A percentile compares a stretch with the other conserved stretches of the same genome.
Evolutionary conservation across 2,329 filamentous ascomycete genomes (phyloP).

Genomic region (Talaromyces sp.): DNA sequence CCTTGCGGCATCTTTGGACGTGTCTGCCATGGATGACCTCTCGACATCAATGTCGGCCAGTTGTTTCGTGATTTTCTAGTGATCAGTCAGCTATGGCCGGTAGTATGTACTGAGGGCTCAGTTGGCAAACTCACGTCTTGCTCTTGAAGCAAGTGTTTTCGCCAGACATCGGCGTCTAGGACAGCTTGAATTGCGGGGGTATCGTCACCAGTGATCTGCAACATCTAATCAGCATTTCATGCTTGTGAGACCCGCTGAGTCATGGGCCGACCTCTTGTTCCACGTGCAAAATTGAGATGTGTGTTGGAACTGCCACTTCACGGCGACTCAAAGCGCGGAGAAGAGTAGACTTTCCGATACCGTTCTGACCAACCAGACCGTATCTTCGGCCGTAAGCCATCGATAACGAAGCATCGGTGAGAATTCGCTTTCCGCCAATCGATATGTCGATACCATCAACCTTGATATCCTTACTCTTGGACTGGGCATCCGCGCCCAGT

Average conservation of each 20-base stretch:
- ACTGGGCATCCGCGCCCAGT: conserved; percentile 63
- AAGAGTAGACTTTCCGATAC: conserved; percentile 96
- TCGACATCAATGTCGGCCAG: conserved; percentile 74
- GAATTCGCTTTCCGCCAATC: conserved; percentile 81
- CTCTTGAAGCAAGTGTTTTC: conserved; percentile 87
- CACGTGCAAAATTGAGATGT: conserved; percentile 98
- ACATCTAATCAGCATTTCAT: conserved; percentile 22
- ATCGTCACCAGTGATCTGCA: conserved; percentile 85
- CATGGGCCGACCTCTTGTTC: conserved; percentile 77
- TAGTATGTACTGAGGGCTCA: neutral
- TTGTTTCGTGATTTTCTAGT: conserved; percentile 69
- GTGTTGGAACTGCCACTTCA: conserved; percentile 91
- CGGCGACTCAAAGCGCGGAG: conserved; percentile 84
- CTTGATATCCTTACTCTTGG: conserved; percentile 99
- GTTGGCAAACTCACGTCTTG: conserved; percentile 62
- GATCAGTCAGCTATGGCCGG: neutral
- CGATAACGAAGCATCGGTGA: conserved; percentile 85
- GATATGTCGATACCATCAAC: conserved; percentile 93
- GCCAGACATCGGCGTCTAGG: conserved; percentile 95
- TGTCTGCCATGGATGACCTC: conserved; percentile 78
- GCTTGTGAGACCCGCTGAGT: conserved; percentile 19
- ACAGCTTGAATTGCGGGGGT: conserved; percentile 93
- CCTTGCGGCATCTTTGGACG: conserved; percentile 78
- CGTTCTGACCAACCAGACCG: conserved; percentile 97
- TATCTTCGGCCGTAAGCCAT: conserved; percentile 90